Base-by-base conservation (phyloP, 805 yeast species). In the Metschnikowia koreensis region DNA sequence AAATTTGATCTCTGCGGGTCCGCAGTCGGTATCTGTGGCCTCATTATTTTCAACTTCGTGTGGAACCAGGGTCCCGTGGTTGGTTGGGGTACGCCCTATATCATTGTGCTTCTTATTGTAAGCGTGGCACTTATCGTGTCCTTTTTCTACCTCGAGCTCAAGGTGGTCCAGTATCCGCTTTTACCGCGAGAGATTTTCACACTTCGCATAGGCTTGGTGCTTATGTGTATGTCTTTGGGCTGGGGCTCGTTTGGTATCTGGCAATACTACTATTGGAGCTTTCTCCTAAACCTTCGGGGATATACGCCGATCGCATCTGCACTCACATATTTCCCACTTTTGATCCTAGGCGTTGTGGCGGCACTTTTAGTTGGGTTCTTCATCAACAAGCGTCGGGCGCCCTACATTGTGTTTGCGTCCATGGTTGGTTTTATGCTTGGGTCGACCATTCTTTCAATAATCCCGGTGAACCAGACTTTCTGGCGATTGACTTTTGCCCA, bases 201-300 rank as follows among this genome's bases (percentile, higher is more conserved):
- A 46, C 50, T 66, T 7, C 74, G 79, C 42, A 73, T 77, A 26
- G 71, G 77, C 0, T 62, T 83, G 52, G 80, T 84, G 1, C 67
- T 87, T 41, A 58, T 67, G 1, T 73, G 81, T 40, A 69, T 85
- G 36, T 73, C 81, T 2, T 67, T 82, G 6, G 93, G 93, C 0
- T 87, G 94, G 94, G 85, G 89, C 1, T 78, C 87, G 16, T 87
- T 87, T 68, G 91, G 93, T 2, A 73, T 86, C 28, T 86, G 87
- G 83, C 71, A 83, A n/a, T 86, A 73, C 60, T 87, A 84, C 66
- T 79, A 78, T 53, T 82, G 80, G 75, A 72, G 76, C 28, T 75
- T 82, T 44, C 59, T 79, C 31, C 59, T 80, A 48, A 79, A 81
- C 48, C 60, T 86, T 28, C 73, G 85, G n/a, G 62, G 71, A 9